Evolutionary conservation across 2,329 filamentous ascomycete genomes (phyloP).

Genomic region (Alternaria arborescens): DNA sequence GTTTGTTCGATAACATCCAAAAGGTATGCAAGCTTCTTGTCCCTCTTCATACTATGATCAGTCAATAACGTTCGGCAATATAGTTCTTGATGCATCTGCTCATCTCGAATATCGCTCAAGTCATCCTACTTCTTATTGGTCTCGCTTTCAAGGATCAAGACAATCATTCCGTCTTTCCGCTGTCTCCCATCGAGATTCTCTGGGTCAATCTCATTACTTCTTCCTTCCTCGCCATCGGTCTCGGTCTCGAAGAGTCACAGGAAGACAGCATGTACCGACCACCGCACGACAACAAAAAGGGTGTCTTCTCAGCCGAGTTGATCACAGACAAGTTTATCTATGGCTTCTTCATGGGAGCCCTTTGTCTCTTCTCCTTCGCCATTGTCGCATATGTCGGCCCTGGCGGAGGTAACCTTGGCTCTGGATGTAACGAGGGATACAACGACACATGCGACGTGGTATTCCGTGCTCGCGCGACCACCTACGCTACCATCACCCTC

Average conservation of each 20-base stretch:
- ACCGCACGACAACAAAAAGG: constrained; percentile 54
- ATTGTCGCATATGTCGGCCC: constrained; percentile 55
- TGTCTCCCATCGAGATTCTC: constrained; percentile 58
- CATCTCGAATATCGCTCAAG: constrained; percentile 59
- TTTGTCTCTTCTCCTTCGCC: constrained; percentile 57
- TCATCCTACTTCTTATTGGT: constrained; percentile 57
- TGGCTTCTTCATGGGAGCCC: constrained; percentile 56
- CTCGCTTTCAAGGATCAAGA: constrained; percentile 57
- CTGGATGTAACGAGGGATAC: constrained; percentile 56
- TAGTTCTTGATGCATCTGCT: constrained; percentile 58
- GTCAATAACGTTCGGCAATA: not conserved
- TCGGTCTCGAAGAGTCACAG: constrained; percentile 57
- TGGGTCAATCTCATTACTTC: constrained; percentile 60
- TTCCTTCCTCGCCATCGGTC: constrained; percentile 58
- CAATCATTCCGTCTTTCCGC: constrained; percentile 56
- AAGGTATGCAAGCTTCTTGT: constrained; percentile 32
- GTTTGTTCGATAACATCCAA: constrained; percentile 54
- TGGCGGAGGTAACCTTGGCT: constrained; percentile 54
- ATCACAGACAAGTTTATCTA: constrained; percentile 60
- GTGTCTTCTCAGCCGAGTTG: constrained; percentile 57
- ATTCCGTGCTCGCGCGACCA: constrained; percentile 57
- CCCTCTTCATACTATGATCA: not conserved
- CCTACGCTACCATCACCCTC: constrained; percentile 56
- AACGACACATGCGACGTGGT: constrained; percentile 54
- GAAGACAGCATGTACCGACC: constrained; percentile 58